These are phyloP conservation scores for Russula olivacea DNA, from an alignment of 768 basidiomycete species.

Conservation along the genomic window DNA sequence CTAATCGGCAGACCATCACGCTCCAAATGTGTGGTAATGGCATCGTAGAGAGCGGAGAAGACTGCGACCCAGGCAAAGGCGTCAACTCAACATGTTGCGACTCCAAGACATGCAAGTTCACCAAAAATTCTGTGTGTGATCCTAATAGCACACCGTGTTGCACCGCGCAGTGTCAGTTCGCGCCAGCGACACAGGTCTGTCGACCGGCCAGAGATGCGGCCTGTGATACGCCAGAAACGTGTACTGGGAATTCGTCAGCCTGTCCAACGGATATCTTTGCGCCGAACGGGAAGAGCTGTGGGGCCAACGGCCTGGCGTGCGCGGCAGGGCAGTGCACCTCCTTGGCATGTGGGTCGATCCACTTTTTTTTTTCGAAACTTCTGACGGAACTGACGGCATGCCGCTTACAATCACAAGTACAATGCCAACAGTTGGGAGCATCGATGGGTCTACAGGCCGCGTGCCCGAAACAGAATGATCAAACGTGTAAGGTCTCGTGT, in stretches of 20 bases:
- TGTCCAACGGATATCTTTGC: conserved; percentile 63
- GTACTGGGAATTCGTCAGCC: conserved; percentile 64
- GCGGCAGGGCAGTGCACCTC: conserved; percentile 79
- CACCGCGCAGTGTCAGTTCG: conserved; percentile 60
- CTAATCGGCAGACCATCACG: conserved; percentile 46
- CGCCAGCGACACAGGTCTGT: conserved; percentile 63
- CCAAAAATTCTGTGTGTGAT: conserved; percentile 65
- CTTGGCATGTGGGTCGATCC: conserved; percentile 45
- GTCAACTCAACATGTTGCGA: conserved; percentile 67
- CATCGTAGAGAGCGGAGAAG: conserved; percentile 76
- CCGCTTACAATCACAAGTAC: conserved; percentile 38
- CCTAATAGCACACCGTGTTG: conserved; percentile 74
- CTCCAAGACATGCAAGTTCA: conserved; percentile 68
- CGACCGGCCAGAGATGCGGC: conserved; percentile 54
- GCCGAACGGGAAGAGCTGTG: conserved; percentile 67
- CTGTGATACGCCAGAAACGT: conserved; percentile 71
- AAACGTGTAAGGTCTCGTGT: conserved; percentile 74
- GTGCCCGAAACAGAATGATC: conserved; percentile 59
- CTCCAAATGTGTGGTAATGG: conserved; percentile 80
- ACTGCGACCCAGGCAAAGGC: conserved; percentile 76
- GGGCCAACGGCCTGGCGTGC: conserved; percentile 56
- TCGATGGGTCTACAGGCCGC: conserved; percentile 63
- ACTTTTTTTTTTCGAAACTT: conserved; percentile 4
- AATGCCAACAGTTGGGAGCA: conserved; percentile 70
- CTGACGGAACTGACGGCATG: conserved; percentile 14